Percentiles rank a stretch among this genome's conserved stretches.
These are phyloP conservation scores for Vinca minor DNA, from an alignment of 257 asterid species.

Conservation along the genomic window DNA sequence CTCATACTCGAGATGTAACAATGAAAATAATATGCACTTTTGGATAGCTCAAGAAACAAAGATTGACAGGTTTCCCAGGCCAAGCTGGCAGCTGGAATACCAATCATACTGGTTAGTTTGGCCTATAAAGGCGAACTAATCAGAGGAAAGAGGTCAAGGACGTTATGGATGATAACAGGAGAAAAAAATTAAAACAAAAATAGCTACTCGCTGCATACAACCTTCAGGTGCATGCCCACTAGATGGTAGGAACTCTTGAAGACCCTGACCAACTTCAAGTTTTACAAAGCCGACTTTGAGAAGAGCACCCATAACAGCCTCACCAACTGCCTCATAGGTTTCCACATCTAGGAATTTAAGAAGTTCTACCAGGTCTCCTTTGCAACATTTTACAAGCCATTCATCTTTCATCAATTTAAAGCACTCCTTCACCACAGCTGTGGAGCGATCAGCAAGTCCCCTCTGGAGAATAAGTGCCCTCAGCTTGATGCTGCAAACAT, in stretches of 20 bases:
- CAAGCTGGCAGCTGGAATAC: background rate
- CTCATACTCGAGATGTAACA: background rate
- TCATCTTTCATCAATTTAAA: slow-evolving; percentile 76
- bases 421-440: slow-evolving; percentile 73
- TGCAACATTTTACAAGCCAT: slow-evolving; percentile 84
- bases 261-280: slow-evolving; percentile 56
- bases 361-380: slow-evolving; percentile 59
- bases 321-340: slow-evolving; percentile 89
- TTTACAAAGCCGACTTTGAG: slow-evolving; percentile 59
- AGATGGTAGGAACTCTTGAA: slow-evolving; percentile 37
- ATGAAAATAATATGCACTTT: too few relatives aligned
- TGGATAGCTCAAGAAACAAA: too few relatives aligned
- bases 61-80: background rate
- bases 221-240: slow-evolving; percentile 51
- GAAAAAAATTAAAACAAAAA: background rate
- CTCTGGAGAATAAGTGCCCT: slow-evolving; percentile 83
- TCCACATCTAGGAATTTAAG: slow-evolving; percentile 90
- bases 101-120: background rate
- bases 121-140: background rate
- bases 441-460: slow-evolving; percentile 86
- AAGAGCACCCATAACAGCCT: slow-evolving; percentile 55
- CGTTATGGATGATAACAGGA: background rate
- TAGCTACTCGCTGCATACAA: slow-evolving; percentile 15
- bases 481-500: slow-evolving; percentile 63
- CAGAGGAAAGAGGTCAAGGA: background rate